These are phyloP conservation scores for Ascosphaera apis DNA, from an alignment of 2,329 filamentous ascomycete genomes.

Conservation along the genomic window DNA sequence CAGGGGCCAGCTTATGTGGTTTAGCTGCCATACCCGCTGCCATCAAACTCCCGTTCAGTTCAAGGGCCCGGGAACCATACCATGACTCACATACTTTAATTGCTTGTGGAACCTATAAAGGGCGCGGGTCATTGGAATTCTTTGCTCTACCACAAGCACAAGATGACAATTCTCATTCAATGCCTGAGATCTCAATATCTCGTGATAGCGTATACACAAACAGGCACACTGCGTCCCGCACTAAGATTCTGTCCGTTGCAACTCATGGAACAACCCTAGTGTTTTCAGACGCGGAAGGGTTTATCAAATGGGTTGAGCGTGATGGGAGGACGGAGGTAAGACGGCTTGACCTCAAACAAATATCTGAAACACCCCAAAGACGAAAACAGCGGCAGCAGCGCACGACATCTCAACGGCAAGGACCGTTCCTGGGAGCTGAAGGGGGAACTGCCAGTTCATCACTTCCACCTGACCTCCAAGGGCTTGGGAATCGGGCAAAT, in stretches of 20 bases:
- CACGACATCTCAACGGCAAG: no score
- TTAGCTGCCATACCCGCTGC: constrained; percentile 40
- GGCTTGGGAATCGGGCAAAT: no score
- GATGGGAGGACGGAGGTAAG: constrained; percentile 41
- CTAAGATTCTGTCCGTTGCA: constrained; percentile 59
- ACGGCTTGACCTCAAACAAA: constrained; percentile 37
- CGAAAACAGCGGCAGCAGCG: no score
- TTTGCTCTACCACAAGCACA: constrained; percentile 34
- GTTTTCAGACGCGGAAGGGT: constrained; percentile 62
- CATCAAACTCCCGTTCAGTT: no score
- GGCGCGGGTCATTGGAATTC: constrained; percentile 72
- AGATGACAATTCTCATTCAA: no score
- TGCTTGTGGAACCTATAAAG: constrained; percentile 75
- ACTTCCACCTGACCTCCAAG: no score
- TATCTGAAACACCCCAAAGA: no score
- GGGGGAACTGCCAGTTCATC: constrained; percentile 10
- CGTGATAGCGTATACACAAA: constrained; percentile 38
- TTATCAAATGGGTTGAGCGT: constrained; percentile 75
- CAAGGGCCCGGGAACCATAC: no score
- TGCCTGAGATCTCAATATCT: no score
- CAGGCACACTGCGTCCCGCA: constrained; percentile 56
- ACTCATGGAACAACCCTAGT: constrained; percentile 65
- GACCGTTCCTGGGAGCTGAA: no score
- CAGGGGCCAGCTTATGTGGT: constrained; percentile 55
- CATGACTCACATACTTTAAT: constrained; percentile 42